Evolutionary conservation across 2,329 filamentous ascomycete species (phyloP), one percentile per base, ranked within the genome.

Genomic region (Tricladium varicosporioides): DNA sequence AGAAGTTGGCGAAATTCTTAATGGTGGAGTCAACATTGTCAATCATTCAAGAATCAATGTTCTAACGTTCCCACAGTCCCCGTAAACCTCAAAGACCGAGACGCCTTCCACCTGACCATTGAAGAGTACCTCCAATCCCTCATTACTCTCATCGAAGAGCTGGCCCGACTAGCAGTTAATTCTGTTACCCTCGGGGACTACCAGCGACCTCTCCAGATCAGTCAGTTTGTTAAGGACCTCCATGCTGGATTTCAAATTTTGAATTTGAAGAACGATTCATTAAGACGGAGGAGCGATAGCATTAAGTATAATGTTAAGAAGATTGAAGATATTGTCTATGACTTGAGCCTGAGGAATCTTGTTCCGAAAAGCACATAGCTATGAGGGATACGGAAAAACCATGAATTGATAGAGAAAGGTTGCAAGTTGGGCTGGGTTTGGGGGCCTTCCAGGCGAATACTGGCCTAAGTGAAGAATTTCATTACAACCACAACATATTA

Each of bases 281-380:
- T 99, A 69, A 83, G 94, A 58, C 91, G 92, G 76, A 83, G 91
- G 60, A 91, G 91, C 55, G 94, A 99, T 75, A 89, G 88, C 5
- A 89, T 99, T 74, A 99, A 99, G 80, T 99, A 99, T 71, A 88
- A 89, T 67, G 91, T 99, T 69, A 99, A 97, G 80, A 93, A 96
- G 72, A 91, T 97, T 11, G 94, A 99, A 78, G 94, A 97, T 70
- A 92, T 99, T 11, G 93, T 97, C 51, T 99, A 99, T 70, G 94
- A 99, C 72, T 77, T 99, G 56, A 93, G 90, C 19, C 76, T 99
- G 70, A 83, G 94, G 58, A 93, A 94, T 51, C 73, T 97, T 69
- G 80, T 95, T 49, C 84, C 87, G 40, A 70, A 63, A 42, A 27
- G 22, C 22, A 27, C 22, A 7, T 27, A 27, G 22, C 22, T 27